Evolutionary conservation across 306 rosid species (phyloP), one percentile per base, ranked within the genome.

Genomic region (Echinosophora koreensis): DNA sequence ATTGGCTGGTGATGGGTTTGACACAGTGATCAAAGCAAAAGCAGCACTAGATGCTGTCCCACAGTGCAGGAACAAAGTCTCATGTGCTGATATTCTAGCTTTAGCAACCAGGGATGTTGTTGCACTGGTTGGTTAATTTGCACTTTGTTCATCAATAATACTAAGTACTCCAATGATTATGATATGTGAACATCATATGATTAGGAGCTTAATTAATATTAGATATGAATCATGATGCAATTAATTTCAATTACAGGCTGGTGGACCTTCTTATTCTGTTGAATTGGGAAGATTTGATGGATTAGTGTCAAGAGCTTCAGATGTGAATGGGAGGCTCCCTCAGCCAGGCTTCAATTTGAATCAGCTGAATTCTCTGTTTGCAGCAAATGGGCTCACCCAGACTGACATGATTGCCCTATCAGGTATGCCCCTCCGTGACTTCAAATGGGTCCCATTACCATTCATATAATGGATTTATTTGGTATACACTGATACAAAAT

Each of bases 201-300:
- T 8, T 41, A 41, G 46, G 9, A 38, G 42, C 22, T 22, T 22
- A 22, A 22, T 22, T n/a, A n/a, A 22, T 0, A 22, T 22, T 22
- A 0, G 22, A 22, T 22, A 22, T 22, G 1, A 1, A 35, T 35
- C n/a, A 35, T 42, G 49, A 44, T 66, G 30, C 10, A 15, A 42
- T 50, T 66, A 17, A 22, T 6, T 0, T 22, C 8, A 5, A 50
- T 69, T 35, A 5, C 63, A 92, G 97, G 76, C 92, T 37, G 97
- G 97, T 62, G 97, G 97, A 16, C 94, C 96, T 10, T 84, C 86
- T 0, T 92, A 86, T 6, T 50, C 50, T 0, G 97, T 92, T 30
- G 97, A 92, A 64, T 73, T 92, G 81, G 97, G 97, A 74, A 88
- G 97, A 76, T 70, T 82, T 57, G 97, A 92, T 79, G 97, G 96